Evolutionary conservation across 805 yeast species (phyloP).

Genomic region (Zygosaccharomyces bisporus): DNA sequence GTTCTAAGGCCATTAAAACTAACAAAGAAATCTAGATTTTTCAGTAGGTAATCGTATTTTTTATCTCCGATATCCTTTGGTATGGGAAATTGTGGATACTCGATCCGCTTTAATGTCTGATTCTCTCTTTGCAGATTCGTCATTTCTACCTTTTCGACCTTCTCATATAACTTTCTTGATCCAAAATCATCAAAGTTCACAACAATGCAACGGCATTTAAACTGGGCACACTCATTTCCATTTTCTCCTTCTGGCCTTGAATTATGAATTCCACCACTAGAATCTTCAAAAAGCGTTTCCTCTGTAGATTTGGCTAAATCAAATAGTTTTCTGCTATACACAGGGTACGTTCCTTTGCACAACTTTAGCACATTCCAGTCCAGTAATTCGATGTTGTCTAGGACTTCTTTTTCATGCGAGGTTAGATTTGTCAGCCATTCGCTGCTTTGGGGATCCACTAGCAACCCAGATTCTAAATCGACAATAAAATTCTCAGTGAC

Average conservation of each 20-base stretch:
- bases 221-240: not conserved
- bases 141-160: not conserved
- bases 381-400: not conserved
- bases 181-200: conserved; percentile 6
- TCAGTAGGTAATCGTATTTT: conserved; percentile 2
- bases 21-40: conserved; percentile 1
- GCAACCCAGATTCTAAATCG: not conserved
- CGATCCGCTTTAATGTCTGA: not conserved
- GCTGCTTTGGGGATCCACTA: conserved; percentile 1
- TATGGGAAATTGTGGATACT: not conserved
- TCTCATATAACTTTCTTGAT: conserved; percentile 1
- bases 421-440: not conserved
- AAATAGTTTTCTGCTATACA: not conserved
- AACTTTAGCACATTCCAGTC: conserved; percentile 4
- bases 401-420: not conserved
- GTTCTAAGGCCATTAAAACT: conserved; percentile 7
- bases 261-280: not conserved
- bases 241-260: not conserved
- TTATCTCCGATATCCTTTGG: not conserved
- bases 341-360: not conserved
- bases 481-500: conserved; percentile 4
- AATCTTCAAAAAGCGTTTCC: not conserved
- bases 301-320: not conserved
- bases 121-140: not conserved
- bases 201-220: not conserved